phyloP scores from a whole-genome alignment of 164 flowering plant genomes.

The Nymphaea thermarum region DNA sequence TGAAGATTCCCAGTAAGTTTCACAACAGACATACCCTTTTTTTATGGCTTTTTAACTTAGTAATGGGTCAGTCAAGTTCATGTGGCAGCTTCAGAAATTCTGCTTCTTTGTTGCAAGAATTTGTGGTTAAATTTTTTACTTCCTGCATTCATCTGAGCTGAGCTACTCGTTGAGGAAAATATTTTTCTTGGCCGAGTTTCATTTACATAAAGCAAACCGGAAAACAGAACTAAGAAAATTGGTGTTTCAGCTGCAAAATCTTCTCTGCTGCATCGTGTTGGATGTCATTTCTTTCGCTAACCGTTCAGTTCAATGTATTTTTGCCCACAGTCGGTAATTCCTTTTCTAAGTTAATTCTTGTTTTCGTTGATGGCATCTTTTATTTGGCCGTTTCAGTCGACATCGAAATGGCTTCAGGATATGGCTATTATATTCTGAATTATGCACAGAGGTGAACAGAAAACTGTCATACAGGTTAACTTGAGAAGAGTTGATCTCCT shows the following conservation, averaged over 20 bases:
- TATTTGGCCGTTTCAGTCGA: no score
- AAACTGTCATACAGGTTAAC: no score
- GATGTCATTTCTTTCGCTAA: neutral
- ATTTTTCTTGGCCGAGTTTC: no score
- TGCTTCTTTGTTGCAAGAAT: neutral
- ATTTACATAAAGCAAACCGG: neutral
- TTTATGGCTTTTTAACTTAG: neutral
- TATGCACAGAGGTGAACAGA: no score
- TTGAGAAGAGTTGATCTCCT: no score
- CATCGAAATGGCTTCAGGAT: no score
- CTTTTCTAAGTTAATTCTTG: no score
- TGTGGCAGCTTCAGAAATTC: no score
- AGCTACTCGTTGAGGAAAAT: neutral
- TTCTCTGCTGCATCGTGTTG: neutral
- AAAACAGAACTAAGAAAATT: neutral
- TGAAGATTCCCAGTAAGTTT: slow-evolving; percentile 65
- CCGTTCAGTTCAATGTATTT: neutral
- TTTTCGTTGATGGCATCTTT: no score
- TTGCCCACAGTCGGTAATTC: no score
- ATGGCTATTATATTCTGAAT: no score
- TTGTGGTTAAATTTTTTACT: neutral
- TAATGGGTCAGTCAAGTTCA: no score
- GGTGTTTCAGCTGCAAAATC: neutral
- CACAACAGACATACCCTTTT: neutral
- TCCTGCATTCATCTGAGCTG: neutral